Evolutionary conservation across 108 stramenopile species (phyloP).

Genomic region (Pseudonitzschia delicatissima): DNA sequence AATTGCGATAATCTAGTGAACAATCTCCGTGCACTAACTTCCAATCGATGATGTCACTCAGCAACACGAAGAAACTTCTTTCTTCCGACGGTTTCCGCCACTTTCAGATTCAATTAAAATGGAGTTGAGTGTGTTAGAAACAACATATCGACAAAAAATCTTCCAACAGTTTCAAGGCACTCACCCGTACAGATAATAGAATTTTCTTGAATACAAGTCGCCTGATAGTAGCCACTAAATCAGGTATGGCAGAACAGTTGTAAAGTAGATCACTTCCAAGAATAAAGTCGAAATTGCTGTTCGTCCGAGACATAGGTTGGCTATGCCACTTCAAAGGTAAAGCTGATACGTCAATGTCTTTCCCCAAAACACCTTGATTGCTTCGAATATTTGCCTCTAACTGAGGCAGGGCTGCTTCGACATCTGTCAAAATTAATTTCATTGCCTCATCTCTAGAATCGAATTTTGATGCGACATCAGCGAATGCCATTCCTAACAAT

Average conservation of each 20-base stretch:
- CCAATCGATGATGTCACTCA: slow-evolving; percentile 2
- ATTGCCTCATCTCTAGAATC: not conserved
- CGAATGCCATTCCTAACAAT: slow-evolving; percentile 59
- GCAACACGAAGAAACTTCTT: slow-evolving; percentile 54
- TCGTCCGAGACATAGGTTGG: not conserved
- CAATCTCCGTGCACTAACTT: slow-evolving; percentile 7
- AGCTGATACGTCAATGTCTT: not conserved
- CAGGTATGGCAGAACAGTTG: slow-evolving; percentile 53
- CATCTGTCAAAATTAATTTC: slow-evolving; percentile 36
- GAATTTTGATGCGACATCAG: slow-evolving; percentile 3
- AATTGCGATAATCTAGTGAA: slow-evolving; percentile 46
- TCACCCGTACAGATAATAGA: slow-evolving; percentile 7
- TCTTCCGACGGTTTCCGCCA: slow-evolving; percentile 78
- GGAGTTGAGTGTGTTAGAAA: not conserved
- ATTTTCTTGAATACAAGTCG: slow-evolving; percentile 27
- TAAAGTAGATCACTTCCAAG: slow-evolving; percentile 76
- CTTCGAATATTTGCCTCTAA: slow-evolving; percentile 49
- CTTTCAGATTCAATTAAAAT: not conserved
- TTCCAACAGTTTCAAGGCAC: not conserved
- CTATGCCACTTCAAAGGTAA: slow-evolving; percentile 12
- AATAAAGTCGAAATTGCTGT: slow-evolving; percentile 42
- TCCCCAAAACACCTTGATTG: slow-evolving; percentile 15
- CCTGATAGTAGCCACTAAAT: slow-evolving; percentile 54
- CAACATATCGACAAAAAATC: not conserved
- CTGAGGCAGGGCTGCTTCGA: slow-evolving; percentile 39